Conservation (phyloP, 441 rosid genomes). For the Rhodomyrtus psidioides region DNA sequence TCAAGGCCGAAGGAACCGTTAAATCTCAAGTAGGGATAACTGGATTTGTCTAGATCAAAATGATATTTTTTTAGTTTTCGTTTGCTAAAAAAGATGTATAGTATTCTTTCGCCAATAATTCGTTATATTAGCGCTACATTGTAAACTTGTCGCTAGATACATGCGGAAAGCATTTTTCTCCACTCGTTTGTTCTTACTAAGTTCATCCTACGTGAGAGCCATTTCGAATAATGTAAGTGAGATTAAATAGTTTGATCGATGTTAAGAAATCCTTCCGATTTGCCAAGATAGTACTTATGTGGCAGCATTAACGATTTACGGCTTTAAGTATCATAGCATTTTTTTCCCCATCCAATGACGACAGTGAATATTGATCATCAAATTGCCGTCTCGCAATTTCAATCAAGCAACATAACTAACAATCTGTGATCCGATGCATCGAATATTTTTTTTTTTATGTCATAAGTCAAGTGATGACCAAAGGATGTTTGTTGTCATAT, state of each 20-base stretch:
- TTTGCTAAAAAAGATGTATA: too few relatives aligned
- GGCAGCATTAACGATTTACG: not conserved
- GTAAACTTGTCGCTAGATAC: too few relatives aligned
- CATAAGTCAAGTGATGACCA: not conserved
- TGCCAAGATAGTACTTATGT: not conserved
- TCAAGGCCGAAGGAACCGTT: too few relatives aligned
- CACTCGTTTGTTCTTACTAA: too few relatives aligned
- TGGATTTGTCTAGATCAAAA: too few relatives aligned
- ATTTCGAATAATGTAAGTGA: not conserved
- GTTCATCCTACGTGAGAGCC: too few relatives aligned
- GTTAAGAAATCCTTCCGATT: not conserved
- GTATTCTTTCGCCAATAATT: too few relatives aligned
- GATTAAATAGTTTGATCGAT: not conserved
- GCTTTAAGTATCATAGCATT: not conserved
- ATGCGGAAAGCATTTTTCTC: too few relatives aligned
- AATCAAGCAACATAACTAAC: not conserved
- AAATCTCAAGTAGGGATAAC: not conserved
- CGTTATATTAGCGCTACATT: too few relatives aligned
- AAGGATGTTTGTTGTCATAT: not conserved
- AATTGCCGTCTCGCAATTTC: not conserved
- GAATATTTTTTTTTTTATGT: not conserved
- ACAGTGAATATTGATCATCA: not conserved
- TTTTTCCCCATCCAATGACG: not conserved
- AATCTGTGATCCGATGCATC: not conserved
- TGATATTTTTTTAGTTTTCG: too few relatives aligned